Base-by-base conservation (phyloP, 2,329 filamentous ascomycete genomes). In the Cladophialophora carrionii region DNA sequence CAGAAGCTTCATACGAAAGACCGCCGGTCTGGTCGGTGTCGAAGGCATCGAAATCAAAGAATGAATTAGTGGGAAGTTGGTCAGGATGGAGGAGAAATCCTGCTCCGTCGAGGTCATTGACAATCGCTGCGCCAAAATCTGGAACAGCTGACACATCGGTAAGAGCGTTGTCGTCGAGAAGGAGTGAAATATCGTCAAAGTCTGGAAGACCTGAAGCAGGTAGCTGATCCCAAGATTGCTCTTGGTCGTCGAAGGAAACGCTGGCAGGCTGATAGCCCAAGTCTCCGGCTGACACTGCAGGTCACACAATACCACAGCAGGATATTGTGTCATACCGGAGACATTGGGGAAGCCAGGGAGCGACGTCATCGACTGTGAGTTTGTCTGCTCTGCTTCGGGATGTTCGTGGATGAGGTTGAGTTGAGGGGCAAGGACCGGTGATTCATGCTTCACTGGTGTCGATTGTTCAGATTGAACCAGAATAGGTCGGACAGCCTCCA, bases 221-320 rank as follows among this genome's bases (percentile, higher is more conserved):
- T 73, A 69, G 55, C 77, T 74, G 74, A 77, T 65, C 66, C 71
- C 70, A 72, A 75, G 68, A 69, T 72, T 72, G 72, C 76, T 73
- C 73, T 55, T 65, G 59, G 78, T 75, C 71, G 78, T 78, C 72
- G 78, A 74, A 34, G 77, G 74, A 68, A 79, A 74, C 57, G 75
- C 72, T 68, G 73, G 71, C 65, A 72, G 74, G 81, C 78, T 78
- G 80, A 82, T 80, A 85, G 64, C 78, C 78, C 77, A 79, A 72
- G 72, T 85, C 84, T 82, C 86, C 90, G 90, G 94, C 89, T 87
- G 95, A 98, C 95, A 99, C 95, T 90, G 95, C 95, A 96, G 95
- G 95, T 96, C 95, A 81, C 90, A 98, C 95, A 98, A 97, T 94
- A 97, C 89, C 93, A 86, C 95, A 85, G 95, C 95, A 98, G 95